Evolutionary conservation across 208 protist genomes (phyloP), one percentile per base, ranked within the genome.

Genomic region (Naegleria gruberi): DNA sequence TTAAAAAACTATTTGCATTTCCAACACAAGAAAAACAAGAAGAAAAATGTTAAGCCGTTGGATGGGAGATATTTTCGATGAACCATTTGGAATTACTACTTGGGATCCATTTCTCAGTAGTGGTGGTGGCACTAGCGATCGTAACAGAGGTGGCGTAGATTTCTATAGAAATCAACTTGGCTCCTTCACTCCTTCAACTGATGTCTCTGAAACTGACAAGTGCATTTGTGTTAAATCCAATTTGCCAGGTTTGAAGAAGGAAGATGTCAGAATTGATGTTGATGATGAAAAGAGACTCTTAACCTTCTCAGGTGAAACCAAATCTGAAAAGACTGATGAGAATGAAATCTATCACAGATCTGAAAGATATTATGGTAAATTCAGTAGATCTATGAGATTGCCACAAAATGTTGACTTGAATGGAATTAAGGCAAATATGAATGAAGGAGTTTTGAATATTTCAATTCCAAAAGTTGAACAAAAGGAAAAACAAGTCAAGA

Each of bases 181-280:
- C 12, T 30, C 51, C 51, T 77, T 77, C 30, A 77, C 26, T 37
- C 86, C 86, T 45, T 17, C 23, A 41, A 89, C 73, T 44, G 84
- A 91, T 37, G 43, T 91, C 10, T 44, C 41, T 30, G 90, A 91
- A 30, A 82, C 83, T 4, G 34, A 26, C n/a, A 55, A 82, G 6
- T 41, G 7, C 1, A 34, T 87, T 26, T 40, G 17, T 4, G 1
- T 91, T 10, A 37, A 4, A 15, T 45, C 17, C 1, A 89, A 90
- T 34, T 5, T 90, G 17, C 90, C 90, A 19, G 90, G 90, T 23
- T n/a, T 91, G n/a, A 73, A 41, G 23, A 90, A 90, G 30, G 83
- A 89, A 47, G 90, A 91, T 41, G 43, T 91, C 30, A 46, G 19
- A 26, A 81, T 91, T 46, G 57, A 90, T 34, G 34, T 47, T 3